Evolutionary conservation across 495 filamentous ascomycete genomes (phyloP).

Genomic region (Astrothelium macrocarpum): DNA sequence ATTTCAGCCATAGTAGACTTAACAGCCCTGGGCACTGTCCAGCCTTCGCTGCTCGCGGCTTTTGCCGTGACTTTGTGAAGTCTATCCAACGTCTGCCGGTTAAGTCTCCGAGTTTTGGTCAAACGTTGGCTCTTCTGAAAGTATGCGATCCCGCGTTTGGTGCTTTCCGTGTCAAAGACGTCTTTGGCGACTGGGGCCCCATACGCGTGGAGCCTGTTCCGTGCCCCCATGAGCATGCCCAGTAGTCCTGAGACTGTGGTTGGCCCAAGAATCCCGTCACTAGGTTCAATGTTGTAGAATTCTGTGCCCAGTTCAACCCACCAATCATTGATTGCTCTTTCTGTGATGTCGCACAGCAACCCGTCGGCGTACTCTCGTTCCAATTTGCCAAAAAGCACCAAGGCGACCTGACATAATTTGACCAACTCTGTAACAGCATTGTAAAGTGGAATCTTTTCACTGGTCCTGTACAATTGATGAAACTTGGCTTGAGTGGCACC

Average conservation of each 20-base stretch:
- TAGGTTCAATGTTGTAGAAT: slow-evolving; percentile 81
- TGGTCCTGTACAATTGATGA: slow-evolving; percentile 76
- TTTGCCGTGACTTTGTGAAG: slow-evolving; percentile 78
- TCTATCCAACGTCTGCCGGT: slow-evolving; percentile 70
- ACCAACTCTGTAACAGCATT: slow-evolving; percentile 78
- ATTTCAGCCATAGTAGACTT: slow-evolving; percentile 93
- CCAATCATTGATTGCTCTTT: slow-evolving; percentile 86
- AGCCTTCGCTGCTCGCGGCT: slow-evolving; percentile 70
- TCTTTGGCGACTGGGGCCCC: slow-evolving; percentile 85
- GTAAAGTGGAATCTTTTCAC: slow-evolving; percentile 66
- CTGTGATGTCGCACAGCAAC: slow-evolving; percentile 84
- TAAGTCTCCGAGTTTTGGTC: slow-evolving; percentile 63
- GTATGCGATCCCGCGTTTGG: slow-evolving; percentile 70
- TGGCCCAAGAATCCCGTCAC: slow-evolving; percentile 82
- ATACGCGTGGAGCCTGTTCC: slow-evolving; percentile 73
- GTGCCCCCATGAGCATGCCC: slow-evolving; percentile 78
- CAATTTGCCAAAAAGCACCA: slow-evolving; percentile 80
- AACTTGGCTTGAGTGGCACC: slow-evolving; percentile 85
- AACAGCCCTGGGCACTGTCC: slow-evolving; percentile 77
- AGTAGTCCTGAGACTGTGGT: slow-evolving; percentile 85
- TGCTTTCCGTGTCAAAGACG: slow-evolving; percentile 72
- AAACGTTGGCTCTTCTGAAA: slow-evolving; percentile 89
- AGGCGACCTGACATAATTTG: slow-evolving; percentile 81
- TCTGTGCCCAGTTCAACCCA: slow-evolving; percentile 91
- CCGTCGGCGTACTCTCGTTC: slow-evolving; percentile 88